Evolutionary conservation across 495 filamentous ascomycete species (phyloP).

Genomic region (Annulohypoxylon stygium): DNA sequence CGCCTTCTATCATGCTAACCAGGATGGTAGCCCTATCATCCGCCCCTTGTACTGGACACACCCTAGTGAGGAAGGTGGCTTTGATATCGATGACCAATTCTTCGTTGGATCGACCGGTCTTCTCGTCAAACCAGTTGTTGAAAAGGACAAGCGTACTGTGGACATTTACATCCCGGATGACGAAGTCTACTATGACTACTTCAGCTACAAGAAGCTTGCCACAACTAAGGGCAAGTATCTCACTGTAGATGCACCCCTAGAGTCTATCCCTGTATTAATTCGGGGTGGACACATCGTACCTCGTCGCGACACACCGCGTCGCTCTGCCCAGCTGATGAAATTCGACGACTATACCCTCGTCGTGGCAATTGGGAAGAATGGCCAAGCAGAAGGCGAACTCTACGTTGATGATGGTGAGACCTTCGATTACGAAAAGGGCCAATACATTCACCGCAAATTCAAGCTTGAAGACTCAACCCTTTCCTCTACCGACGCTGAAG

Average conservation of each 20-base stretch:
- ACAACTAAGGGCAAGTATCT: conserved; percentile 74
- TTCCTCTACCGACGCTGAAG: conserved; percentile 61
- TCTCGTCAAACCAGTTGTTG: conserved; percentile 86
- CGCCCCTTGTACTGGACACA: conserved; percentile 92
- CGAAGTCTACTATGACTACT: conserved; percentile 94
- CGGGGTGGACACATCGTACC: conserved; percentile 92
- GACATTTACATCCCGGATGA: conserved; percentile 89
- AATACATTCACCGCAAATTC: conserved; percentile 88
- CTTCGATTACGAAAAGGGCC: conserved; percentile 86
- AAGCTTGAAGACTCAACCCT: conserved; percentile 67
- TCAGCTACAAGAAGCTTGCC: conserved; percentile 80
- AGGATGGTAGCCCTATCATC: conserved; percentile 87
- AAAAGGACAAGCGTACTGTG: conserved; percentile 76
- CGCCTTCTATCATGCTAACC: conserved; percentile 88
- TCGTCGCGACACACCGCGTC: conserved; percentile 86
- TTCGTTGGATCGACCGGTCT: conserved; percentile 89
- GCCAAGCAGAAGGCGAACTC: conserved; percentile 81
- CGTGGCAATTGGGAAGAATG: conserved; percentile 76
- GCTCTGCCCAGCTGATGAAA: conserved; percentile 88
- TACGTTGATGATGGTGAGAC: conserved; percentile 96
- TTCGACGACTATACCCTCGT: conserved; percentile 95
- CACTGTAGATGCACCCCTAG: conserved; percentile 79
- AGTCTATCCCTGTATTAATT: conserved; percentile 90
- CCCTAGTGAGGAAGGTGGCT: conserved; percentile 86
- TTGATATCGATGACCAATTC: conserved; percentile 91